Evolutionary conservation across 352 stramenopile species (phyloP).

Genomic region (Phytophthora sp.): DNA sequence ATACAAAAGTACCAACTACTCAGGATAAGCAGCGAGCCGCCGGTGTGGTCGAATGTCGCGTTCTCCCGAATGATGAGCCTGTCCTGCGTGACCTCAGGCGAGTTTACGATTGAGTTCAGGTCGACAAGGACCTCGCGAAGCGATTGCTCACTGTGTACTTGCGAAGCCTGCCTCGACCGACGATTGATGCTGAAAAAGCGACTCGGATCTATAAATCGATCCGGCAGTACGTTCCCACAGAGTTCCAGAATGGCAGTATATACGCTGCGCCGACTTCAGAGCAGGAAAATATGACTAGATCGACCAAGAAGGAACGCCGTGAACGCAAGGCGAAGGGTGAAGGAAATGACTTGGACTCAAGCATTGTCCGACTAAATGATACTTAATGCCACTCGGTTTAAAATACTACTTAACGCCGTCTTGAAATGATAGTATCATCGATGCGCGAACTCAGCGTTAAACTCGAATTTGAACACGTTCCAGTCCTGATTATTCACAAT

Average conservation of each 20-base stretch:
- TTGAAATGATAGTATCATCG: neutral
- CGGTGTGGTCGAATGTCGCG: neutral
- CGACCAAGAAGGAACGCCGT: neutral
- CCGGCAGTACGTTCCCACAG: neutral
- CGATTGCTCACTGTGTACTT: neutral
- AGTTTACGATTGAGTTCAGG: neutral
- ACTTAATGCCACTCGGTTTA: neutral
- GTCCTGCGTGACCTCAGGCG: neutral
- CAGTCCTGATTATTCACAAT: neutral
- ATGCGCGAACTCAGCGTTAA: neutral
- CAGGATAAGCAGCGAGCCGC: neutral
- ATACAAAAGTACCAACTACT: neutral
- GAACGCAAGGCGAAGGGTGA: neutral
- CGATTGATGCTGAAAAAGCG: neutral
- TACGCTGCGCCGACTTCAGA: neutral
- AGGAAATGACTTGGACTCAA: too few relatives aligned
- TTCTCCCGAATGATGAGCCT: neutral
- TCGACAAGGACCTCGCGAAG: neutral
- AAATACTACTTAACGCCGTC: neutral
- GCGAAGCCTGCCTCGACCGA: neutral
- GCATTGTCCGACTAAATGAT: neutral
- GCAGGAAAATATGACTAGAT: neutral
- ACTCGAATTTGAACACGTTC: neutral
- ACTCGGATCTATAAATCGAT: neutral
- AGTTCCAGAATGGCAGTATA: neutral